Evolutionary conservation across 768 basidiomycete species (phyloP).

Genomic region (Lactarius evosmus): DNA sequence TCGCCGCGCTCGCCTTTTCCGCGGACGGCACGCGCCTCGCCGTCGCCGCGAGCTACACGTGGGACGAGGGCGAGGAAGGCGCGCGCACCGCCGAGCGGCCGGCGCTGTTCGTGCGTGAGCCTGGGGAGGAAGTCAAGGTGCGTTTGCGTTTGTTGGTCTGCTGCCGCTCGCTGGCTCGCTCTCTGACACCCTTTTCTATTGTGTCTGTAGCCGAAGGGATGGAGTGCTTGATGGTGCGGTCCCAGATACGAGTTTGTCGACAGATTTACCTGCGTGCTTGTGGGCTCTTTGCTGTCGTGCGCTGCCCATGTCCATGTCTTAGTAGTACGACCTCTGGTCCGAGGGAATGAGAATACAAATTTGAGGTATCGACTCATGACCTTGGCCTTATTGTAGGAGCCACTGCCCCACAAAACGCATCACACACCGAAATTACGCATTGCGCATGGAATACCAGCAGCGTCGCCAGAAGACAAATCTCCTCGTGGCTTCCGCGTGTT

Average conservation of each 20-base stretch:
- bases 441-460: no score
- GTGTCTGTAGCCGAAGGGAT: slow-evolving; percentile 13
- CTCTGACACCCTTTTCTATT: background rate
- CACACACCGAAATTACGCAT: no score
- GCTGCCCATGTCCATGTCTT: background rate
- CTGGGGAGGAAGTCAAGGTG: slow-evolving; percentile 80
- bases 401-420: no score
- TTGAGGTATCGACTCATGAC: background rate
- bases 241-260: background rate
- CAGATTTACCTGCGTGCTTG: background rate
- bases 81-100: slow-evolving; percentile 62
- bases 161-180: background rate
- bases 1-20: slow-evolving; percentile 81
- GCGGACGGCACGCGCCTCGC: slow-evolving; percentile 80
- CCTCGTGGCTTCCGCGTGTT: no score
- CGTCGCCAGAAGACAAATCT: no score
- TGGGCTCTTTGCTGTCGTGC: background rate
- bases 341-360: background rate
- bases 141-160: slow-evolving; percentile 35
- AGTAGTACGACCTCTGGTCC: background rate
- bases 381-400: background rate
- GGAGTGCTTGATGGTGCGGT: slow-evolving; percentile 1
- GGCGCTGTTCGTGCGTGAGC: slow-evolving; percentile 54
- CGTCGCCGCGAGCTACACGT: slow-evolving; percentile 83
- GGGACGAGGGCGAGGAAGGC: slow-evolving; percentile 83